Percentiles rank a stretch among this genome's conserved stretches.
These are phyloP conservation scores for Kazachstania sp. DNA, from an alignment of 1,139 yeast genomes.

Conservation along the genomic window DNA sequence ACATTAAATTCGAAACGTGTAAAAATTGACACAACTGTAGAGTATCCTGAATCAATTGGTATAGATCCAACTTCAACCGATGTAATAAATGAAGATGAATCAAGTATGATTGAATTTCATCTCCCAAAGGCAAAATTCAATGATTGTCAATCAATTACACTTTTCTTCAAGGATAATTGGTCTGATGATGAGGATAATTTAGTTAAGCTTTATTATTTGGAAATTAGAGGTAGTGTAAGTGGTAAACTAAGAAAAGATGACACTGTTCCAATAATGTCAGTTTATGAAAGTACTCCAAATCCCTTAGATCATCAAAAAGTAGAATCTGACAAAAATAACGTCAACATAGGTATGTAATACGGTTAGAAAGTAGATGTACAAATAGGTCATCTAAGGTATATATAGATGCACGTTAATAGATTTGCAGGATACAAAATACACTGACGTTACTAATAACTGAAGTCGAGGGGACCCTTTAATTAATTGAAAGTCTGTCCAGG, in stretches of 20 bases:
- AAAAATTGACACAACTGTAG: slow-evolving; percentile 28
- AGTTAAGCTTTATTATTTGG: slow-evolving; percentile 58
- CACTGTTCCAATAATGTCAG: slow-evolving; percentile 48
- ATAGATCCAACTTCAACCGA: slow-evolving; percentile 23
- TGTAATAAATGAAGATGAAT: slow-evolving; percentile 1
- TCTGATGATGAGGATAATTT: slow-evolving; percentile 50
- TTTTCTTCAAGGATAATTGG: slow-evolving; percentile 61
- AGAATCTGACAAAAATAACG: slow-evolving; percentile 15
- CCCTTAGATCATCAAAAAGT: slow-evolving; percentile 75
- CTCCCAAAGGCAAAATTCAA: slow-evolving; percentile 69
- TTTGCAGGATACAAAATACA: no score
- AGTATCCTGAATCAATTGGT: slow-evolving; percentile 58
- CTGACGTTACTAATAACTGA: no score
- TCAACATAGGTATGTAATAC: slow-evolving; percentile 9
- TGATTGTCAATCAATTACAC: slow-evolving; percentile 56
- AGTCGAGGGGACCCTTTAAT: no score
- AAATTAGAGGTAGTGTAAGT: slow-evolving; percentile 72
- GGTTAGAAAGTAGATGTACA: neutral
- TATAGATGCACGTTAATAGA: no score
- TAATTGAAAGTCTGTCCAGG: no score
- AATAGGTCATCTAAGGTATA: neutral
- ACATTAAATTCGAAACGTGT: slow-evolving; percentile 37
- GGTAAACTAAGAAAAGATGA: slow-evolving; percentile 36
- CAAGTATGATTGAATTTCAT: slow-evolving; percentile 56
- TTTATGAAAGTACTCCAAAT: slow-evolving; percentile 87